Evolutionary conservation across 345 rosid species (phyloP), one percentile per base, ranked within the genome.

Genomic region (Eucalyptus tenuipes): DNA sequence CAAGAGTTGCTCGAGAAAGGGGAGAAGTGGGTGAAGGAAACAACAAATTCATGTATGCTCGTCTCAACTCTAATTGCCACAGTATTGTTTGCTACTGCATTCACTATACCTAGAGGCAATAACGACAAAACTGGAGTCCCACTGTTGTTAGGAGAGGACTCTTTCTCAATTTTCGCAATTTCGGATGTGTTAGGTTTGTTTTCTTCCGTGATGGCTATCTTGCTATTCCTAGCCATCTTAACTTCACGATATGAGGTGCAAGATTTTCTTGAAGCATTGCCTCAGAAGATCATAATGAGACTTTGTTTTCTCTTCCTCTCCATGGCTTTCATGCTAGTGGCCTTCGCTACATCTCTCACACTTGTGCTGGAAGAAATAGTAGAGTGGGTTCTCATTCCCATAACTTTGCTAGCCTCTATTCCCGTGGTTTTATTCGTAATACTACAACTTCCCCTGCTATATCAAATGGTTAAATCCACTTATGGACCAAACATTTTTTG

Each of bases 191-290:
- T 48, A 13, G 49, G 49, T 48, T 48, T 48, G 49, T 4, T 48
- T 15, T 48, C 49, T 6, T 48, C 49, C 2, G 1, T 48, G 6
- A 4, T 1, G 1, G 49, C 49, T 15, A 48, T 48, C 49, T 48
- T 48, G 49, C 2, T 48, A 48, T 48, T 48, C 15, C 15, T 48
- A 49, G 5, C 49, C 14, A 48, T 48, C 1, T 4, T 48, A 48
- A 48, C 92, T 1, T 87, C 90, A 0, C 68, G 90, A 3, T 91
- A 90, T 48, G 89, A 91, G 5, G 86, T 55, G 9, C 89, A 80
- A 29, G 92, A 92, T 13, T 85, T 92, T 92, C 90, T 90, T 10
- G 4, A 84, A 3, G 29, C 66, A 10, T 86, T 89, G 48, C 87
- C 90, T 4, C 87, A 27, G 37, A 47, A n/a, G 84, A 57, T 88